Evolutionary conservation across 2,329 filamentous ascomycete genomes (phyloP).

Genomic region (Colletotrichum gigasporum): DNA sequence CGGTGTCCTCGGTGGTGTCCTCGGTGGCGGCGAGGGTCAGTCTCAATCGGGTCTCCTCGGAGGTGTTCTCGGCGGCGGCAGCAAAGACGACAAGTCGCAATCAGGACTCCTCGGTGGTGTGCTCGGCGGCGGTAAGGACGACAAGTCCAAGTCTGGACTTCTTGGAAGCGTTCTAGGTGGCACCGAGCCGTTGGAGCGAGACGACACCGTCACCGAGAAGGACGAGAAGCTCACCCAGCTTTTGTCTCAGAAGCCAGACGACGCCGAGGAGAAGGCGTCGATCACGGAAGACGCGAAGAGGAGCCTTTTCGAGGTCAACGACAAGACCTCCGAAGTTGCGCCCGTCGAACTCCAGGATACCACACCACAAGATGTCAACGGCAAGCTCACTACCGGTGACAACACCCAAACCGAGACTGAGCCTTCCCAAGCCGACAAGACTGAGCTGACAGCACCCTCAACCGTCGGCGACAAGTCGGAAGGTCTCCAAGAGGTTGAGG

Average conservation of each 20-base stretch:
- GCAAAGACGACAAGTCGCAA: slow-evolving; percentile 3
- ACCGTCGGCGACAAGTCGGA: slow-evolving; percentile 15
- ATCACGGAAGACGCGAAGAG: slow-evolving; percentile 31
- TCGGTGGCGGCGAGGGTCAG: slow-evolving; percentile 6
- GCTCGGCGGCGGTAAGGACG: slow-evolving; percentile 15
- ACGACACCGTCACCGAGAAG: slow-evolving; percentile 24
- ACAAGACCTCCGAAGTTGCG: slow-evolving; percentile 31
- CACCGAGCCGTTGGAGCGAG: slow-evolving; percentile 20
- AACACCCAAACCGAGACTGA: slow-evolving; percentile 31
- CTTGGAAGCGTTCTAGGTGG: slow-evolving; percentile 22
- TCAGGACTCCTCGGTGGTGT: slow-evolving; percentile 15
- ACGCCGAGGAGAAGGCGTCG: slow-evolving; percentile 20
- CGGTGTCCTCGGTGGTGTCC: slow-evolving; percentile 27
- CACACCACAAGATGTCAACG: slow-evolving; percentile 9
- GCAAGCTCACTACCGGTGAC: slow-evolving; percentile 27
- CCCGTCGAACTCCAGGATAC: slow-evolving; percentile 31
- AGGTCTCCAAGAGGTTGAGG: slow-evolving; percentile 27
- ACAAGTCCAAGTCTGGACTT: background rate
- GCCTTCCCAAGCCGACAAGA: slow-evolving; percentile 30
- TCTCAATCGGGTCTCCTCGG: slow-evolving; percentile 7
- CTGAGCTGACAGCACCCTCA: slow-evolving; percentile 26
- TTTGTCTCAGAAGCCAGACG: slow-evolving; percentile 22
- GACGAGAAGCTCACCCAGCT: slow-evolving; percentile 28
- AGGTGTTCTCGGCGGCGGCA: background rate
- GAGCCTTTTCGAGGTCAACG: slow-evolving; percentile 28